Evolutionary conservation across 257 asterid species (phyloP), one percentile per base, ranked within the genome.

Genomic region (Anisodus acutangulus): DNA sequence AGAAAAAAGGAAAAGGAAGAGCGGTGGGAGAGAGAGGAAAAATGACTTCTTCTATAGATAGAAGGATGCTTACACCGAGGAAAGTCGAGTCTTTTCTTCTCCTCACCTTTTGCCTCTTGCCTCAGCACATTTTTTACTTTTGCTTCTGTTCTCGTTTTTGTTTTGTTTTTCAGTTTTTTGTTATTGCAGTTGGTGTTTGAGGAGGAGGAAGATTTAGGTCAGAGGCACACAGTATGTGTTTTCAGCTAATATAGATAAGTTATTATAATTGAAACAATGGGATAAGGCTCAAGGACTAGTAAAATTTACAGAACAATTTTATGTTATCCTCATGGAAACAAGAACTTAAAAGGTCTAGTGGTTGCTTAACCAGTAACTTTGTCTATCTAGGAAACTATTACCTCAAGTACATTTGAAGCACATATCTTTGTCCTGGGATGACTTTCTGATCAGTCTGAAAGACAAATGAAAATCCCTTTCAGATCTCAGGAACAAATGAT

Each of bases 271-370:
- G 62, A 74, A 12, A 47, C 81, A 12, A 74, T 49, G 22, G 6
- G 62, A 74, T 49, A 13, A 49, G 19, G 81, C 62, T 74, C 62
- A 74, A n/a, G 11, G 54, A 45, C 59, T 10, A 19, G 80, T 72
- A 72, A 26, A 74, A 19, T 74, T 74, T 22, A 74, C 45, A 11
- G 45, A 16, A 51, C 81, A 22, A 19, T 49, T n/a, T 74, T 74
- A 6, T 49, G 62, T 51, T 74, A 51, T 74, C 81, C 22, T 74
- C 81, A 3, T 12, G 62, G 45, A 74, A 54, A 72, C 0, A 10
- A 60, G 37, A 72, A 72, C 80, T 72, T 47, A 51, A 72, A 72
- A 72, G 41, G 59, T 47, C 59, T 72, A 19, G 8, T 72, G 59
- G 59, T 72, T 72, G 3, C 59, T 72, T 72, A 45, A 19, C n/a